Base-by-base conservation (phyloP, 768 basidiomycete genomes). In the Boletus vinaceobasis region DNA sequence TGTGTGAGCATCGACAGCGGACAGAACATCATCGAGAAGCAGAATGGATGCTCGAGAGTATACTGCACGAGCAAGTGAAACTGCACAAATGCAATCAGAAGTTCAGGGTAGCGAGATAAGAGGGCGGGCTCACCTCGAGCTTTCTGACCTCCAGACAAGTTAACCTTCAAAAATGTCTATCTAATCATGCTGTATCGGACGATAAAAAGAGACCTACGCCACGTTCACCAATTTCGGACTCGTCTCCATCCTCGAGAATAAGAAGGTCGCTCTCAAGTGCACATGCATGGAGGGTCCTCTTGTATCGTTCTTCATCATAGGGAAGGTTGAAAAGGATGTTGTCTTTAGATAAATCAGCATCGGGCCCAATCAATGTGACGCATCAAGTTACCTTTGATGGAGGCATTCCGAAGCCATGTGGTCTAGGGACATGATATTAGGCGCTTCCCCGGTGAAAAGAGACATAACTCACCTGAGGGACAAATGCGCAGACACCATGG, bases 161-260 rank as follows among this genome's bases (percentile, higher is more conserved):
- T 57, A 36, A 70, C 71, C 71, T 73, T 55, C 0, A 36, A 48
- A 39, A 43, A 40, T 27, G n/a, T 19, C 6, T 23, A 38, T 19
- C 2, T 48, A 8, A 61, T 32, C 2, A 8, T 21, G 43, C 7
- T 11, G 14, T 19, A 15, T 39, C 19, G 1, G 1, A 33, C 5
- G 33, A 43, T 37, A 10, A 36, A 57, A 52, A 40, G 4, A 19
- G 27, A 23, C 70, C 14, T 65, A 90, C 90, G 26, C 90, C 90
- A 32, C 88, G 85, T 74, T 93, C 90, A 19, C 90, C 90, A 51
- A 93, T 92, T 69, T 93, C 91, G 0, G 90, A 84, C 60, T 89
- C 85, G 60, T 93, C 91, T 1, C 91, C 90, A 61, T 93, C 91
- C 65, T 93, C 92, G 15, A 94, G 74, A 52, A 93, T 91, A 47